A percentile compares a stretch with the other conserved stretches of the same genome.
phyloP scores from a whole-genome alignment of 768 basidiomycete genomes.

The Panaeolus papilionaceus region DNA sequence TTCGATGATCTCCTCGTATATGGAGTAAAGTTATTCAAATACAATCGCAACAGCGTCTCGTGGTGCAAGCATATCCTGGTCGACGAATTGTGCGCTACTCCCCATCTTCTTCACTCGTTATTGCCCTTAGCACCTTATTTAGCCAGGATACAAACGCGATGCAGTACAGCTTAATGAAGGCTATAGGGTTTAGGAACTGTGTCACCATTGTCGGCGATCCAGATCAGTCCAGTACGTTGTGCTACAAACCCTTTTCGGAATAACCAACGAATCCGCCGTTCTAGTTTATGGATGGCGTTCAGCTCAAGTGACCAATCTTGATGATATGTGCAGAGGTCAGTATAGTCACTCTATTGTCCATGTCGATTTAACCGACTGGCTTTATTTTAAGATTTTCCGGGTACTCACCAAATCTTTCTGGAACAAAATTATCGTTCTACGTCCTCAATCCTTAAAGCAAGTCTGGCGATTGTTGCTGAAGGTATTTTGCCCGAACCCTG shows the following conservation, averaged over 20 bases:
- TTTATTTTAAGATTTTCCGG: constrained; percentile 61
- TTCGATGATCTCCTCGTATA: constrained; percentile 86
- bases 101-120: not conserved
- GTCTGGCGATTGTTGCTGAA: constrained; percentile 82
- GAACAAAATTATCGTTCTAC: constrained; percentile 92
- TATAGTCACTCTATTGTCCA: not conserved
- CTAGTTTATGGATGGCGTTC: constrained; percentile 88
- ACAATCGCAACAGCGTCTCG: constrained; percentile 50
- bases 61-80: constrained; percentile 79
- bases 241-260: not conserved
- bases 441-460: constrained; percentile 71
- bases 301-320: constrained; percentile 77
- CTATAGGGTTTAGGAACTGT: constrained; percentile 60
- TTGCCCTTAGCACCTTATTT: constrained; percentile 8
- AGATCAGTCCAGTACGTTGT: constrained; percentile 76
- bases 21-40: constrained; percentile 68
- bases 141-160: constrained; percentile 84
- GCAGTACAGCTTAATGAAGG: constrained; percentile 82
- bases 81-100: constrained; percentile 77
- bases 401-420: constrained; percentile 71
- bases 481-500: constrained; percentile 47
- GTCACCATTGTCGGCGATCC: constrained; percentile 90
- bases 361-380: not conserved
- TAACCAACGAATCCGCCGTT: constrained; percentile 6
- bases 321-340: constrained; percentile 70